A percentile compares a stretch with the other conserved stretches of the same genome.
These are phyloP conservation scores for Mollisiaceae sp. DNA, from an alignment of 2,329 filamentous ascomycete genomes.

Conservation along the genomic window DNA sequence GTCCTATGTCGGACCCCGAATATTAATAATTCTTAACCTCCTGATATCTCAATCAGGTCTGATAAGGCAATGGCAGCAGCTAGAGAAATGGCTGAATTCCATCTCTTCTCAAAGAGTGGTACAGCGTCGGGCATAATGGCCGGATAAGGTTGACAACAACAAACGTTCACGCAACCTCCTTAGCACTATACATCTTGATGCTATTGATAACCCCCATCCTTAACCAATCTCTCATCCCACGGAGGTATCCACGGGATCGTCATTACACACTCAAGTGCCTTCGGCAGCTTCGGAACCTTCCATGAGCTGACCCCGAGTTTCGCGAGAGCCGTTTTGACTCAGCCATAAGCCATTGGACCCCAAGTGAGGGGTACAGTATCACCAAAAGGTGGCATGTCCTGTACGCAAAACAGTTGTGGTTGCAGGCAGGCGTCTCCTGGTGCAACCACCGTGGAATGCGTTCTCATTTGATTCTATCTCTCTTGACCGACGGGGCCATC, in stretches of 20 bases:
- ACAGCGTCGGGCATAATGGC: constrained; percentile 16
- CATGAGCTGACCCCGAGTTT: background rate
- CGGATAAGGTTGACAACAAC: constrained; percentile 10
- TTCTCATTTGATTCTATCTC: constrained; percentile 2
- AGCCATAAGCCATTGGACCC: background rate
- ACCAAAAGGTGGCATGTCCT: constrained; percentile 7
- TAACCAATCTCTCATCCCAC: background rate
- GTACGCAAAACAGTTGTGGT: constrained; percentile 7
- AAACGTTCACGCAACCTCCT: background rate
- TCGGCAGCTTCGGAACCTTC: constrained; percentile 10
- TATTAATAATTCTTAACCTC: background rate
- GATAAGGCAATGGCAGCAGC: constrained; percentile 1
- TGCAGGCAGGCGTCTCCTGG: background rate
- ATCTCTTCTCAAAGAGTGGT: constrained; percentile 4
- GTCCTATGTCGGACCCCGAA: constrained; percentile 6
- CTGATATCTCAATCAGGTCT: background rate
- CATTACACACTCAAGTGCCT: background rate
- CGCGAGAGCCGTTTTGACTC: background rate
- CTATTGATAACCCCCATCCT: constrained; percentile 9
- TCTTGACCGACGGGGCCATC: background rate
- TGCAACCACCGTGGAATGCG: background rate
- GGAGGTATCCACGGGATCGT: background rate
- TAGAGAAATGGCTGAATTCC: constrained; percentile 7
- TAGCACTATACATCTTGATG: background rate
- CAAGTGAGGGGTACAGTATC: constrained; percentile 4